These are phyloP conservation scores for Rubia yunnanensis DNA, from an alignment of 257 asterid genomes.

Conservation along the genomic window DNA sequence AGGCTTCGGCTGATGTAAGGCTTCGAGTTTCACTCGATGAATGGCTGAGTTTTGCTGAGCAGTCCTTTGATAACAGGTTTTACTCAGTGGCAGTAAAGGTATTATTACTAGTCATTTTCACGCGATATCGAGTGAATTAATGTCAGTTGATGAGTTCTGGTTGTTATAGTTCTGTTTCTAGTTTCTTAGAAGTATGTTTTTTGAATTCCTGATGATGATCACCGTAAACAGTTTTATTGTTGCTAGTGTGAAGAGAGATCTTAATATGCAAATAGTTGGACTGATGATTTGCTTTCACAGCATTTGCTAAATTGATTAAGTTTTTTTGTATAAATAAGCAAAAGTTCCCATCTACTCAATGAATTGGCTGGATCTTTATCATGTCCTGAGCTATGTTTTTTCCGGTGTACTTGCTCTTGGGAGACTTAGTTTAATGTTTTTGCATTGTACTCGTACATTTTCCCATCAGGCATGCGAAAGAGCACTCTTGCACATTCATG, in stretches of 20 bases:
- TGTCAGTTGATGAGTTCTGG: not conserved
- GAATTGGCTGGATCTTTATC: not conserved
- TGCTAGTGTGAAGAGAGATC: not conserved
- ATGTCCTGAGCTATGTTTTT: not conserved
- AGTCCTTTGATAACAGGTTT: conserved; percentile 57
- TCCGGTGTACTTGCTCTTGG: not conserved
- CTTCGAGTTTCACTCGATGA: conserved; percentile 55
- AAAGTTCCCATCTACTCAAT: not conserved
- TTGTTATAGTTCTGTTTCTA: not conserved
- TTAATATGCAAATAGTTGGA: not conserved
- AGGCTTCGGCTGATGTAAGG: conserved; percentile 32
- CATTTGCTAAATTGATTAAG: not conserved
- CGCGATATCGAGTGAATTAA: not conserved
- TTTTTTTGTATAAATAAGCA: not conserved
- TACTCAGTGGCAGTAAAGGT: conserved; percentile 64
- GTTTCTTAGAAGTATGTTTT: not conserved
- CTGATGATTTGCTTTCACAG: not conserved
- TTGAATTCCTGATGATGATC: too few species aligned
- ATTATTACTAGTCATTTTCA: conserved; percentile 5
- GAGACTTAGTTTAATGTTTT: conserved; percentile 2
- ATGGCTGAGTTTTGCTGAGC: conserved; percentile 68
- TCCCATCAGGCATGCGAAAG: conserved; percentile 66
- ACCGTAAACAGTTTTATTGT: not conserved
- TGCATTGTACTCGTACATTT: conserved; percentile 7
- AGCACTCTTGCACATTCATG: conserved; percentile 37